These are phyloP conservation scores for Rosa lucieae DNA, from an alignment of 306 rosid genomes.

Conservation along the genomic window DNA sequence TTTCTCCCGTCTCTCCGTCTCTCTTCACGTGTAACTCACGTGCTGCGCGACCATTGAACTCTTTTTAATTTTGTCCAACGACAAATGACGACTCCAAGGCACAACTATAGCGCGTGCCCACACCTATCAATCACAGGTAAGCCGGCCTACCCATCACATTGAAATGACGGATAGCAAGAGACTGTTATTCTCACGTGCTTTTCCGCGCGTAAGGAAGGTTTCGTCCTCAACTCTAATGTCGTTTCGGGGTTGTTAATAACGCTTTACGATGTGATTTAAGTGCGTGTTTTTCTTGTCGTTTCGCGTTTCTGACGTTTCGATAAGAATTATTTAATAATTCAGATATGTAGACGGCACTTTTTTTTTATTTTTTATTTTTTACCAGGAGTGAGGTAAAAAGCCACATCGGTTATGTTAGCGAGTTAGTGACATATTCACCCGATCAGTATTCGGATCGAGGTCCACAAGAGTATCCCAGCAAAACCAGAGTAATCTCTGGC, in stretches of 20 bases:
- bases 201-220: background rate
- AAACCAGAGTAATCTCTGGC: no score
- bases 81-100: background rate
- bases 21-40: constrained; percentile 37
- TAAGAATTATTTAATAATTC: no score
- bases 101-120: background rate
- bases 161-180: background rate
- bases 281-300: constrained; percentile 13
- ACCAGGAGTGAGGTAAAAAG: no score
- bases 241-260: constrained; percentile 17
- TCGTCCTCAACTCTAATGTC: background rate
- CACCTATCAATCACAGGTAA: no score
- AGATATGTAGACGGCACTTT: background rate
- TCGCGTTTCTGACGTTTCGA: background rate
- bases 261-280: constrained; percentile 17
- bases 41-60: background rate
- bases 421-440: no score
- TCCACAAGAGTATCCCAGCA: no score
- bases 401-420: no score
- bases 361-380: no score
- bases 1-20: constrained; percentile 13
- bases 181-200: background rate
- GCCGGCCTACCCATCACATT: background rate
- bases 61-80: background rate
- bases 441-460: no score